These are phyloP conservation scores for Umbelopsis vinacea DNA, from an alignment of 192 early-diverging fungal species.

Conservation along the genomic window DNA sequence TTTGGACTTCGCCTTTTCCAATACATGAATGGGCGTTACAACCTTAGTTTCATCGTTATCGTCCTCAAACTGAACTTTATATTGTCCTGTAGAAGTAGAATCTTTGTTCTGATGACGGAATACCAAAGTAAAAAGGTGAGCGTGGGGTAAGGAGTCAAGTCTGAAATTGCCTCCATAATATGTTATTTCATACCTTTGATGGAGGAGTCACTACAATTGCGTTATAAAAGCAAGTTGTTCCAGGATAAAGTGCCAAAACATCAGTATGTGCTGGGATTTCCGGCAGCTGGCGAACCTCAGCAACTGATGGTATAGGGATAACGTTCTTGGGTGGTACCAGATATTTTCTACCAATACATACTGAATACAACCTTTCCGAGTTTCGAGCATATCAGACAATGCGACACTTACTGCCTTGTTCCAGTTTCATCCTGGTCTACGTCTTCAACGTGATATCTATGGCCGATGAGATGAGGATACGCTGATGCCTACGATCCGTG, in stretches of 20 bases:
- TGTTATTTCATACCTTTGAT: conserved; percentile 44
- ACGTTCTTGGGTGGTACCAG: conserved; percentile 48
- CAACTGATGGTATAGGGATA: conserved; percentile 50
- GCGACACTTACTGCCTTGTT: conserved; percentile 46
- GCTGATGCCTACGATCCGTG: not conserved
- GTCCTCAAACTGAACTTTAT: conserved; percentile 48
- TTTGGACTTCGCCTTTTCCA: conserved; percentile 36
- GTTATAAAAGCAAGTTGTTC: conserved; percentile 63
- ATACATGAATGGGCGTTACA: conserved; percentile 34
- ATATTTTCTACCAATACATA: conserved; percentile 46
- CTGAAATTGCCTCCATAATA: not conserved
- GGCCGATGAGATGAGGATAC: not conserved
- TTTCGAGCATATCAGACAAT: not conserved
- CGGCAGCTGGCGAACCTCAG: conserved; percentile 36
- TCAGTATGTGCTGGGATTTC: conserved; percentile 47
- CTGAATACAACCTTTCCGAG: not conserved
- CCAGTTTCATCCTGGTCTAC: conserved; percentile 58
- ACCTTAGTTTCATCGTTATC: conserved; percentile 43
- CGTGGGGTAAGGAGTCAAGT: not conserved
- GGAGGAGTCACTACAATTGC: conserved; percentile 52
- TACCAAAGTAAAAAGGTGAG: not conserved
- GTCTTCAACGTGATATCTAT: conserved; percentile 61
- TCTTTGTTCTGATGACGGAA: conserved; percentile 38
- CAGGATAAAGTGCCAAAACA: conserved; percentile 58
- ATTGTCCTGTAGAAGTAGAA: conserved; percentile 18